phyloP scores from a whole-genome alignment of 148 eudicot species.

The Pouteria glomerata region DNA sequence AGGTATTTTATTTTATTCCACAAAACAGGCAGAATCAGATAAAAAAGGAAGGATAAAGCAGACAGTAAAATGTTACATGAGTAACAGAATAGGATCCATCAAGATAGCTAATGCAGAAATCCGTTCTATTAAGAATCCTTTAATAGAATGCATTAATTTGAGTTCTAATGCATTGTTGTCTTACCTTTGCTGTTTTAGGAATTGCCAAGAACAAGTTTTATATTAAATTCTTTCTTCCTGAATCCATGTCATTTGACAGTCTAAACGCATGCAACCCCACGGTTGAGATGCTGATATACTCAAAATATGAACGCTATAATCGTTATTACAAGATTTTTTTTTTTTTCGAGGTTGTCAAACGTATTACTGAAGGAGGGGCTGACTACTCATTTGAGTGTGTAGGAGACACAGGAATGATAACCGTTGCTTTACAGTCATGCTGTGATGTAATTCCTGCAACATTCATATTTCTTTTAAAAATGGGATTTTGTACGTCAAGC shows the following conservation, averaged over 20 bases:
- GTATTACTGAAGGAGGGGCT: constrained; percentile 81
- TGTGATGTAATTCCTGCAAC: constrained; percentile 49
- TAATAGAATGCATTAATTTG: neutral
- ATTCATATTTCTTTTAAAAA: neutral
- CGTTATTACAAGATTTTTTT: neutral
- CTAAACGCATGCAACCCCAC: neutral
- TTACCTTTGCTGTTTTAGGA: neutral
- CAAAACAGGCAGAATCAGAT: neutral
- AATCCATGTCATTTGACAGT: neutral
- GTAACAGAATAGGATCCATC: neutral
- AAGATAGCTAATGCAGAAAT: neutral
- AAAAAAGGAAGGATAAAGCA: neutral
- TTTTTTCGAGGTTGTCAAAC: constrained; percentile 60
- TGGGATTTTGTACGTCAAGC: neutral
- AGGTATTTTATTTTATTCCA: constrained; percentile 34
- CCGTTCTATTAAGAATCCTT: neutral
- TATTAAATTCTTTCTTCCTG: neutral
- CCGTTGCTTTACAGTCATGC: constrained; percentile 83
- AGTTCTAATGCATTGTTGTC: neutral
- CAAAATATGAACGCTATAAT: neutral
- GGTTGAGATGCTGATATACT: no score
- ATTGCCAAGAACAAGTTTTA: neutral
- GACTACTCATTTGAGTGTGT: constrained; percentile 95
- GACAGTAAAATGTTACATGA: neutral
- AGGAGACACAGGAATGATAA: constrained; percentile 74